phyloP scores from a whole-genome alignment of 257 asterid species.

The Leptodermis oblonga region DNA sequence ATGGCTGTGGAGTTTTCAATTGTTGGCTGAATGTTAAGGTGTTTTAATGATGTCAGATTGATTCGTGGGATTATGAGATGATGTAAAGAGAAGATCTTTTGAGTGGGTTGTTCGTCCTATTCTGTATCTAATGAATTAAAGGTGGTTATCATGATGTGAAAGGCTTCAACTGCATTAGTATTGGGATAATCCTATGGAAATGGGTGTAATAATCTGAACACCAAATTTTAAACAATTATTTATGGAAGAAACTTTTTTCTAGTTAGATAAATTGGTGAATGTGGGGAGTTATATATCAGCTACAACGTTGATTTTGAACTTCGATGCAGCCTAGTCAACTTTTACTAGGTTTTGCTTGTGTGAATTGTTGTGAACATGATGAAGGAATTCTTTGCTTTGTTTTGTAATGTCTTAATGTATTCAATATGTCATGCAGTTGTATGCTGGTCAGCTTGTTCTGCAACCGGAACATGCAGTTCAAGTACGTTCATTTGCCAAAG shows the following conservation, averaged over 20 bases:
- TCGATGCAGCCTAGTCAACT: not conserved
- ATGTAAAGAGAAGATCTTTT: not conserved
- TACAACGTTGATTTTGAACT: not conserved
- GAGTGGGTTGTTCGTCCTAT: not conserved
- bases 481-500: conserved; percentile 75
- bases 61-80: not conserved
- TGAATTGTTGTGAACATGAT: not conserved
- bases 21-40: not conserved
- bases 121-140: not conserved
- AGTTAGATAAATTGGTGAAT: not conserved
- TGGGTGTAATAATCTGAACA: not conserved
- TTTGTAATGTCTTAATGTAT: not conserved
- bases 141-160: not conserved
- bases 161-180: not conserved
- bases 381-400: too few relatives aligned
- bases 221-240: not conserved
- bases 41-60: not conserved
- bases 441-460: conserved; percentile 40
- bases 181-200: not conserved
- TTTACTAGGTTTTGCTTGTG: not conserved
- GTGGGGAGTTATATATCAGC: not conserved
- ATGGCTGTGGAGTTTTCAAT: not conserved
- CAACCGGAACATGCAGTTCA: conserved; percentile 55
- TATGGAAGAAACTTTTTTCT: not conserved
- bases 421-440: conserved; percentile 28